Evolutionary conservation across 1,284 basidiomycete species (phyloP), one percentile per base, ranked within the genome.

Genomic region (Rhodotorula sp.): DNA sequence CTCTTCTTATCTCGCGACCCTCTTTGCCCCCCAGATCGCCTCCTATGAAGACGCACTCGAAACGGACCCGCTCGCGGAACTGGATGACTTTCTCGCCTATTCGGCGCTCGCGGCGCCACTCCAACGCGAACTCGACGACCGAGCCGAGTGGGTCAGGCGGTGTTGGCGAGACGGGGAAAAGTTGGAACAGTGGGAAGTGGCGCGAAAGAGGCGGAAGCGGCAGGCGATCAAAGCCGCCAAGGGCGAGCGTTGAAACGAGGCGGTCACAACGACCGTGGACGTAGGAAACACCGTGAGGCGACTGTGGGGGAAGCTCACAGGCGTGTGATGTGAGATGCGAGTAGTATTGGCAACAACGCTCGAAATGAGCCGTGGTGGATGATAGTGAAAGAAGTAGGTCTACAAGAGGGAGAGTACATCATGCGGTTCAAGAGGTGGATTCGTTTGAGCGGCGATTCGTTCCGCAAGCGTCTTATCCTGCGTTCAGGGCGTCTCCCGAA

Each of bases 41-140:
- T 52, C 54, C 4, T 71, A 31, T n/a, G 48, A 68, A 5, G 3
- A 18, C n/a, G 63, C 66, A 15, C 43, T 65, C 31, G 59, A 68
- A 18, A 5, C 15, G 14, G 70, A 65, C 54, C 65, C 70, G 29
- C 59, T 71, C 47, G 66, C 54, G 46, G 70, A 71, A 29, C 31
- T 71, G 16, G 66, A 71, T 66, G 70, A 71, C 54, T 71, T 65
- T 31, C 56, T 68, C 34, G 26, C 39, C 1, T 65, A 58, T 43
- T 23, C 54, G 16, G 29, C 29, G 7, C 49, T 71, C 14, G 66
- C 66, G 8, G 5, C 26, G n/a, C 12, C 26, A 16, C 12, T 56
- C 3, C n/a, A 16, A 26, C n/a, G 54, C 6, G 26, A 56, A 1
- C 59, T 71, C 23, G 63, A 71, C 8, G 47, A 58, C 29, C 15